Evolutionary conservation across 2,329 filamentous ascomycete genomes (phyloP).

Genomic region (Dothideomycetes sp.): DNA sequence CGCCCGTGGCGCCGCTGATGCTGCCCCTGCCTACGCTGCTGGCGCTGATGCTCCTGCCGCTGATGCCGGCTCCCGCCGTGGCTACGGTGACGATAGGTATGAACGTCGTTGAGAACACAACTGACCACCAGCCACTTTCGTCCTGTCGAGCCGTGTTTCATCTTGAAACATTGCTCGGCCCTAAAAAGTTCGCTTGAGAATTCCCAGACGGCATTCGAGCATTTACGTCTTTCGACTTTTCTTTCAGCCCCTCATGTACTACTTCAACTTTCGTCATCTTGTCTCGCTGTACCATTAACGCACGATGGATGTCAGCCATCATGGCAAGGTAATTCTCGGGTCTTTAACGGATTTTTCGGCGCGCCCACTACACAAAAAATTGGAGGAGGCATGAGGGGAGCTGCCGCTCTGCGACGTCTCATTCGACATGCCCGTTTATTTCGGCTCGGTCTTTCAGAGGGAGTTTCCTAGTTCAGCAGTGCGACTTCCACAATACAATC

Average conservation of each 20-base stretch:
- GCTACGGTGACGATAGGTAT: constrained; percentile 8
- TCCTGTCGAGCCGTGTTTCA: no score
- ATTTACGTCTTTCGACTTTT: constrained; percentile 2
- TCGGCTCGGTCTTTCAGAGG: constrained; percentile 6
- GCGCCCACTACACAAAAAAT: constrained; percentile 3
- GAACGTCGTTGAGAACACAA: constrained; percentile 9
- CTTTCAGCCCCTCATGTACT: constrained; percentile 9
- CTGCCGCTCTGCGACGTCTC: background rate
- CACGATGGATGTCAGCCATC: background rate
- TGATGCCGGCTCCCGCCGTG: constrained; percentile 6
- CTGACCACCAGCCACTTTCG: constrained; percentile 6
- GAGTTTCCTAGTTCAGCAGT: constrained; percentile 9
- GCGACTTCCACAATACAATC: constrained; percentile 7
- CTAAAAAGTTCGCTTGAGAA: constrained; percentile 4
- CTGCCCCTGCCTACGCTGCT: constrained; percentile 6
- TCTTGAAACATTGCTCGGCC: background rate
- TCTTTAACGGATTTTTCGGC: constrained; percentile 9
- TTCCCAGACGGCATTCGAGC: constrained; percentile 2
- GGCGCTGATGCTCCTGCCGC: constrained; percentile 5
- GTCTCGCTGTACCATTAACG: constrained; percentile 7
- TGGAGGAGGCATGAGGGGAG: background rate
- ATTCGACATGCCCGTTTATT: background rate
- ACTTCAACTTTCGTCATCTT: constrained; percentile 9
- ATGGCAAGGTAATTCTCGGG: constrained; percentile 3
- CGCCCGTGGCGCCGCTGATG: constrained; percentile 6